Conservation (phyloP, 805 yeast genomes). For the Saturnispora bothae region DNA sequence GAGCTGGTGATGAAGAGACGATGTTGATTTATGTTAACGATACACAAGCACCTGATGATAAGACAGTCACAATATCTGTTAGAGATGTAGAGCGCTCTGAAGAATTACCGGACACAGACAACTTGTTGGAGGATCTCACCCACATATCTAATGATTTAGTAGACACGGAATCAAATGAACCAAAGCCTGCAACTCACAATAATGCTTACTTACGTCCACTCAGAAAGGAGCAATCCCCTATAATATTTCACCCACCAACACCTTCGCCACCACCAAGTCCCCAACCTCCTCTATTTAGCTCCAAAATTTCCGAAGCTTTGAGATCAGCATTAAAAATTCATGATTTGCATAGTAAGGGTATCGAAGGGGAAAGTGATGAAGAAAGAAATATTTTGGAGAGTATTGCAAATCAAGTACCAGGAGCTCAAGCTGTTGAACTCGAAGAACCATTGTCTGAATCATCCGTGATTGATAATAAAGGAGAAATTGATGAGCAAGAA, state of each 20-base stretch:
- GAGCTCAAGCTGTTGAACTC: not conserved
- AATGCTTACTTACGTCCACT: slow-evolving; percentile 2
- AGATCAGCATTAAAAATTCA: slow-evolving; percentile 8
- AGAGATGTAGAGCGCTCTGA: no score
- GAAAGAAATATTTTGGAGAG: slow-evolving; percentile 6
- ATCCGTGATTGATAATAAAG: slow-evolving; percentile 14
- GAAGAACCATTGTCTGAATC: slow-evolving; percentile 18
- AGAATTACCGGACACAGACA: no score
- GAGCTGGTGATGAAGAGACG: no score
- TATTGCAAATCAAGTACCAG: slow-evolving; percentile 1
- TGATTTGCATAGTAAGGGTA: slow-evolving; percentile 8
- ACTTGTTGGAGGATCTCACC: no score
- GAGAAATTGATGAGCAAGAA: slow-evolving; percentile 17
- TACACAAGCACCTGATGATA: no score
- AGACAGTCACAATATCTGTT: no score
- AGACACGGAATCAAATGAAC: no score
- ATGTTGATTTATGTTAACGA: no score
- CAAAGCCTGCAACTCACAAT: no score
- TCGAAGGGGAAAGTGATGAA: slow-evolving; percentile 9
- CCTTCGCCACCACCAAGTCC: slow-evolving; percentile 19
- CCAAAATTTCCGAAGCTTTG: slow-evolving; percentile 5
- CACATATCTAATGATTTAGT: no score
- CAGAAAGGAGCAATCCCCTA: not conserved
- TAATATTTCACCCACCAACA: slow-evolving; percentile 9
- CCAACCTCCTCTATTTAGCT: slow-evolving; percentile 21